Conservation (phyloP, 768 basidiomycete genomes). For the Leccinum aurantiacum region DNA sequence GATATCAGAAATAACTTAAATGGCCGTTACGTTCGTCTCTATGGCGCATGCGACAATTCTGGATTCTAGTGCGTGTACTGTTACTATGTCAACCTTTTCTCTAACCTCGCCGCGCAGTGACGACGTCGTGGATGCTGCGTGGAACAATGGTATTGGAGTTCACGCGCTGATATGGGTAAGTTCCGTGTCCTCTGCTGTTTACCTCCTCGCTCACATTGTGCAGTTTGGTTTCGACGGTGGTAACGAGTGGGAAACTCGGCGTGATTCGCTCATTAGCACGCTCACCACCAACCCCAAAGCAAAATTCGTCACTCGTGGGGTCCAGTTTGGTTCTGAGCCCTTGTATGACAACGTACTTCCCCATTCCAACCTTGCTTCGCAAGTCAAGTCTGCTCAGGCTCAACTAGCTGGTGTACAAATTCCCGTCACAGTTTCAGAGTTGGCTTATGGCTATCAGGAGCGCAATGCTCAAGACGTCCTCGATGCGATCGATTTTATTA, state of each 20-base stretch:
- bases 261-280: constrained; percentile 49
- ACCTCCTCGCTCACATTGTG: background rate
- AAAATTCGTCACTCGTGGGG: constrained; percentile 59
- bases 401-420: constrained; percentile 54
- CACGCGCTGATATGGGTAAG: constrained; percentile 74
- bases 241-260: constrained; percentile 52
- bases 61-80: constrained; percentile 38
- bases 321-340: constrained; percentile 75
- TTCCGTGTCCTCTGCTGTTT: background rate
- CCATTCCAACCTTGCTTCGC: constrained; percentile 46
- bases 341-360: constrained; percentile 58
- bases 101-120: constrained; percentile 36
- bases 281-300: constrained; percentile 62
- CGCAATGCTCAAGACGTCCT: constrained; percentile 52
- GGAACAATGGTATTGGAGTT: constrained; percentile 65
- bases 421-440: constrained; percentile 67
- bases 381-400: constrained; percentile 50
- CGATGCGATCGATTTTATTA: constrained; percentile 59
- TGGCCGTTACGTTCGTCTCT: constrained; percentile 62
- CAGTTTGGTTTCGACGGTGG: constrained; percentile 41
- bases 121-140: constrained; percentile 66
- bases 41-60: constrained; percentile 40
- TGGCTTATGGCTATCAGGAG: constrained; percentile 60
- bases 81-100: constrained; percentile 16
- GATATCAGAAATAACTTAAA: constrained; percentile 60